Evolutionary conservation across 2,329 filamentous ascomycete species (phyloP), one percentile per base, ranked within the genome.

Genomic region (Bipolaris gigantea): DNA sequence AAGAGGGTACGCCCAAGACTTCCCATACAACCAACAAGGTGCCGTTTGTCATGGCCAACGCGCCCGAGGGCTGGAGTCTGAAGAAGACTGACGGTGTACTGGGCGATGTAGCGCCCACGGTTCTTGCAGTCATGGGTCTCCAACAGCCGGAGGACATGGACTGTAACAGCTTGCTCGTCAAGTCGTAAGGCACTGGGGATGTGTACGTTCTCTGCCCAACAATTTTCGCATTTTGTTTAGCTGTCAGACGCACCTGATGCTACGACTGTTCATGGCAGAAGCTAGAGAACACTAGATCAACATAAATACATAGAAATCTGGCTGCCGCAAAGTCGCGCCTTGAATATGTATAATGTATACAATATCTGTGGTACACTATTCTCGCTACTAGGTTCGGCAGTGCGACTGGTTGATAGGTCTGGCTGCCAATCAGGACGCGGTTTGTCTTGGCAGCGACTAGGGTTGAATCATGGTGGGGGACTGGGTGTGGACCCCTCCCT

Each of bases 11-110:
- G 74, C 94, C 94, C 67, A 99, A 99, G 85, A 99, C 94, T 8
- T 93, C 90, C 47, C 94, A 99, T 82, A 99, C 94, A 41, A 92
- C 89, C 64, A 99, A 99, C 84, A 94, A 94, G 77, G 94, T 99
- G 48, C 94, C 94, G 9, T 93, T 99, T 74, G 85, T 97, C 77
- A 96, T 99, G 92, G 91, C 92, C 74, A 99, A 97, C 75, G 92
- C 92, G 8, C 94, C 94, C 36, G 84, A 89, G 72, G 89, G 90
- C 65, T 97, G 89, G 88, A 90, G 85, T 67, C 80, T 99, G 69
- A 88, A 90, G 81, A 88, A 92, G 79, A 82, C 85, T 53, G 86
- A 87, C 57, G 93, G 92, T 70, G 94, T 99, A n/a, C 83, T 99
- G 19, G 94, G 94, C 56, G 94, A 99, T 71, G 94, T 99, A 32